Conservation (phyloP, 2,329 filamentous ascomycete genomes). For the Botrytis tulipae region DNA sequence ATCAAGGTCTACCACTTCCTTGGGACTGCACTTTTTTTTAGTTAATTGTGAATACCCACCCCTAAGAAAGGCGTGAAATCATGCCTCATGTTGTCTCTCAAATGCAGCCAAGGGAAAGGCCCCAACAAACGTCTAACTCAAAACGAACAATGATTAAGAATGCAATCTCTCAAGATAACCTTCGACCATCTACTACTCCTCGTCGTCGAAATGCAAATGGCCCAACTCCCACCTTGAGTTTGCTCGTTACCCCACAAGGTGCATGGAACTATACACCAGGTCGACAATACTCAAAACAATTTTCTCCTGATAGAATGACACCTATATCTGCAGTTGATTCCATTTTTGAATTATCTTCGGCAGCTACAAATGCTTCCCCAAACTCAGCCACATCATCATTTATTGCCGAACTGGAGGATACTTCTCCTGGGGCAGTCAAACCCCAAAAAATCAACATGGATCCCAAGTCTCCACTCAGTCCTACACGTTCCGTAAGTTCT, state of each 20-base stretch:
- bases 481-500: constrained; percentile 16
- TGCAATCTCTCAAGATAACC: neutral
- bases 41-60: neutral
- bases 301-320: constrained; percentile 25
- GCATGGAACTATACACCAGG: constrained; percentile 28
- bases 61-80: neutral
- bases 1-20: neutral
- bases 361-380: constrained; percentile 21
- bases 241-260: constrained; percentile 25
- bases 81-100: constrained; percentile 21
- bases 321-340: constrained; percentile 33
- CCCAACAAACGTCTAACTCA: neutral
- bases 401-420: constrained; percentile 35
- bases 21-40: neutral
- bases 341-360: constrained; percentile 30
- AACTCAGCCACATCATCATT: constrained; percentile 28
- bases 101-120: constrained; percentile 11
- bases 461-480: constrained; percentile 4
- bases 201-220: constrained; percentile 14
- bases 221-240: constrained; percentile 20
- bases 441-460: neutral
- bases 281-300: constrained; percentile 25
- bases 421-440: constrained; percentile 24
- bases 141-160: neutral
- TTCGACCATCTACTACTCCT: neutral